Percentiles rank a stretch among this genome's conserved stretches.
These are phyloP conservation scores for Salvia rosmarinus DNA, from an alignment of 257 asterid genomes.

Conservation along the genomic window DNA sequence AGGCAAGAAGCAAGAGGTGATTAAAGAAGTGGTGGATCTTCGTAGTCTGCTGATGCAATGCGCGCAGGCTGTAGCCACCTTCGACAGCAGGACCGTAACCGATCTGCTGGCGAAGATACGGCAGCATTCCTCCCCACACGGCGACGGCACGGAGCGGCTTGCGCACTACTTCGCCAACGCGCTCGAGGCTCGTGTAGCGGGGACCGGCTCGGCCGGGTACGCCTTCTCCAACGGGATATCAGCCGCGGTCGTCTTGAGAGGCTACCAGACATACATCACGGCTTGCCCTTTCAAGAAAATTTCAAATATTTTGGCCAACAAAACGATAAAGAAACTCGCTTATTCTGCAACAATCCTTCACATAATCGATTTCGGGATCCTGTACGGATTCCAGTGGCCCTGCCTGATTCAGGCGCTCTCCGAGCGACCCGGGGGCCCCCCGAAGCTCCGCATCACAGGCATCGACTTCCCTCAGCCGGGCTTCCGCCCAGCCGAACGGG, in stretches of 20 bases:
- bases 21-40: slow-evolving; percentile 48
- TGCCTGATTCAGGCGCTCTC: slow-evolving; percentile 52
- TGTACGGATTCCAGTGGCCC: slow-evolving; percentile 66
- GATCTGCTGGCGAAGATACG: slow-evolving; percentile 42
- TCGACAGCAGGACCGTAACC: slow-evolving; percentile 29
- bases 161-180: slow-evolving; percentile 56
- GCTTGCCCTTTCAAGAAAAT: slow-evolving; percentile 53
- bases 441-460: slow-evolving; percentile 59
- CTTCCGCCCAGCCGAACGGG: slow-evolving; percentile 57
- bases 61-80: slow-evolving; percentile 53
- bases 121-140: slow-evolving; percentile 52
- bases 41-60: slow-evolving; percentile 47
- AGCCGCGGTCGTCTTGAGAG: slow-evolving; percentile 48
- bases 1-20: slow-evolving; percentile 33
- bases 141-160: slow-evolving; percentile 53
- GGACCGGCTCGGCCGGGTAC: slow-evolving; percentile 41
- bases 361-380: slow-evolving; percentile 52
- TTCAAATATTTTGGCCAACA: slow-evolving; percentile 50
- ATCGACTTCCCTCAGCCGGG: slow-evolving; percentile 62
- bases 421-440: slow-evolving; percentile 50
- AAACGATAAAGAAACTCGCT: slow-evolving; percentile 45
- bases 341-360: slow-evolving; percentile 39
- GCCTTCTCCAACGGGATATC: slow-evolving; percentile 39
- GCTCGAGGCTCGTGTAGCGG: slow-evolving; percentile 55
- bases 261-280: slow-evolving; percentile 45